These are phyloP conservation scores for Nemania sp. DNA, from an alignment of 2,329 filamentous ascomycete genomes.

Conservation along the genomic window DNA sequence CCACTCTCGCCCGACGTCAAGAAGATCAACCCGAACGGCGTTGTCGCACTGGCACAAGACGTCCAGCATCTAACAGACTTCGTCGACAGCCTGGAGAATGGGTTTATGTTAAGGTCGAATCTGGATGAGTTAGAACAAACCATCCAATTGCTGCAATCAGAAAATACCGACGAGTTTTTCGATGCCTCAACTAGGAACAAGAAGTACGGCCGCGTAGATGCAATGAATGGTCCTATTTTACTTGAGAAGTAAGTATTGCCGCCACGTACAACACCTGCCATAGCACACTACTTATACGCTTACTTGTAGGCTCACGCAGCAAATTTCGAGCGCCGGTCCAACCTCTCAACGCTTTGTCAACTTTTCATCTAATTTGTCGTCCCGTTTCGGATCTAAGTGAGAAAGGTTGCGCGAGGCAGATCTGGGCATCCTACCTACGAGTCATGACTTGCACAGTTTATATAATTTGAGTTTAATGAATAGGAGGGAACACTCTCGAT, in stretches of 20 bases:
- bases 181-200: conserved; percentile 87
- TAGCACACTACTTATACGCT: conserved; percentile 31
- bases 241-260: conserved; percentile 76
- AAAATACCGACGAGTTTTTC: conserved; percentile 96
- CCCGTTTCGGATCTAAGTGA: conserved; percentile 65
- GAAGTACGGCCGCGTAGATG: conserved; percentile 92
- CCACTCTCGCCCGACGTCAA: conserved; percentile 79
- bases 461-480: too few relatives aligned
- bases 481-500: conserved; percentile 19
- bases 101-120: conserved; percentile 82
- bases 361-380: conserved; percentile 75
- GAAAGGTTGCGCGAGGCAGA: conserved; percentile 11
- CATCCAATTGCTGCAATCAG: conserved; percentile 80
- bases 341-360: conserved; percentile 68
- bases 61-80: conserved; percentile 83
- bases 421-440: too few relatives aligned
- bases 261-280: not conserved
- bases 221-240: conserved; percentile 82
- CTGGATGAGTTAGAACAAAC: conserved; percentile 94
- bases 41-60: conserved; percentile 78
- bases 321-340: conserved; percentile 60
- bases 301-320: conserved; percentile 61
- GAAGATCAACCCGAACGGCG: conserved; percentile 84
- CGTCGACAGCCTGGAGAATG: conserved; percentile 81
- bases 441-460: too few relatives aligned